Conservation (phyloP, 371 early-diverging fungal genomes). For the Mortierella sp. region DNA sequence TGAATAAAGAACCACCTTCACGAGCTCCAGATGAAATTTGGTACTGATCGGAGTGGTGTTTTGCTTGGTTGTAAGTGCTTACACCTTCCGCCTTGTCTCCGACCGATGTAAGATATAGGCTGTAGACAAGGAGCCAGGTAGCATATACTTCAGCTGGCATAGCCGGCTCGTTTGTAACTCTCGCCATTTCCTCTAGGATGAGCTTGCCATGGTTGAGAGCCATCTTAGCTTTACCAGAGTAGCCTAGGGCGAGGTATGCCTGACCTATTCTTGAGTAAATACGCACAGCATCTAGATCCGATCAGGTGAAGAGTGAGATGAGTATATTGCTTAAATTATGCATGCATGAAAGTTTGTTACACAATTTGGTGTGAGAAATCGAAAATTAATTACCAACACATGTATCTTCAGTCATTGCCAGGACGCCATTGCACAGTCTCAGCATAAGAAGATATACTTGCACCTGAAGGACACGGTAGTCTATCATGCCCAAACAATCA, state of each 20-base stretch:
- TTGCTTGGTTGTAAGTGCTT: slow-evolving; percentile 39
- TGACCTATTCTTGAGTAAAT: slow-evolving; percentile 65
- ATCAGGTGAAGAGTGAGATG: neutral
- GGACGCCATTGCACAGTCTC: slow-evolving; percentile 41
- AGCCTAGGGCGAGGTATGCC: slow-evolving; percentile 71
- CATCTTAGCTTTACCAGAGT: slow-evolving; percentile 73
- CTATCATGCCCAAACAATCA: slow-evolving; percentile 50
- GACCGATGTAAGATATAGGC: slow-evolving; percentile 40
- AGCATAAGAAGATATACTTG: slow-evolving; percentile 49
- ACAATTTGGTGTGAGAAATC: too few relatives aligned
- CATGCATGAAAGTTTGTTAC: neutral
- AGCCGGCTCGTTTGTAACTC: neutral
- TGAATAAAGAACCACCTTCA: neutral
- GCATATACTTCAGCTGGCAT: slow-evolving; percentile 19
- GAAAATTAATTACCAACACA: slow-evolving; percentile 25
- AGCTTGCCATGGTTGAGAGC: slow-evolving; percentile 64
- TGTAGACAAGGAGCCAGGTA: slow-evolving; percentile 42
- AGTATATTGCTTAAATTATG: neutral
- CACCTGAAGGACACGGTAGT: slow-evolving; percentile 46
- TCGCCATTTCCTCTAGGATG: slow-evolving; percentile 56
- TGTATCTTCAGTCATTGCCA: slow-evolving; percentile 19
- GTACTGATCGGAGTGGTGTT: slow-evolving; percentile 14
- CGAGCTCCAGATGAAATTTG: neutral
- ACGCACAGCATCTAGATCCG: slow-evolving; percentile 61
- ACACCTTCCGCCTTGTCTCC: slow-evolving; percentile 32